These are phyloP conservation scores for Fusarium denticulatum DNA, from an alignment of 2,329 filamentous ascomycete genomes.

Conservation along the genomic window DNA sequence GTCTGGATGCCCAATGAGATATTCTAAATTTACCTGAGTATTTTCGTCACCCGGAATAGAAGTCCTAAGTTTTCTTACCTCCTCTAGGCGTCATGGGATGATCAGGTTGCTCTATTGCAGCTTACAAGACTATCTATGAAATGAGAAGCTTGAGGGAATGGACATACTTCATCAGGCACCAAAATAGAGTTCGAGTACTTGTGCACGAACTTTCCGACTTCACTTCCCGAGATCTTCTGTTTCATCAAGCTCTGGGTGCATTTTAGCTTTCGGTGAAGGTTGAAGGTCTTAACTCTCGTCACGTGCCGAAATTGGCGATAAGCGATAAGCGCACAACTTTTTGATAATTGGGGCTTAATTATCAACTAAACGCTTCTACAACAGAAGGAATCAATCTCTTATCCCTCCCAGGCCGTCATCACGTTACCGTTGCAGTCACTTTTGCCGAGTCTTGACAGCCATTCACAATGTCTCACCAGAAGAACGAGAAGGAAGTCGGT, in stretches of 20 bases:
- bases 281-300: background rate
- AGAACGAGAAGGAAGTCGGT: slow-evolving; percentile 92
- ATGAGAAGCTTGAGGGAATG: background rate
- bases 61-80: background rate
- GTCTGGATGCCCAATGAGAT: background rate
- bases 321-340: slow-evolving; percentile 39
- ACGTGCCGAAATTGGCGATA: slow-evolving; percentile 12
- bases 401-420: slow-evolving; percentile 67
- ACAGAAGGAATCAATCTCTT: slow-evolving; percentile 37
- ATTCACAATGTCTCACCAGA: slow-evolving; percentile 89
- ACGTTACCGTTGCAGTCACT: slow-evolving; percentile 78
- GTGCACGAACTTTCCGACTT: background rate
- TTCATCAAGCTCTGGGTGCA: background rate
- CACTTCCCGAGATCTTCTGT: background rate
- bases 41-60: background rate
- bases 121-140: background rate
- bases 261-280: background rate
- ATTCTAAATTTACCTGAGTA: background rate
- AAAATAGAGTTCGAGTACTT: background rate
- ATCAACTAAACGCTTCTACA: slow-evolving; percentile 16
- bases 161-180: background rate
- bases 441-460: slow-evolving; percentile 78
- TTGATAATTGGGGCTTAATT: slow-evolving; percentile 30
- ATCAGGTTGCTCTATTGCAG: background rate
- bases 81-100: background rate